phyloP scores from a whole-genome alignment of 1,139 yeast species.

The Entelexis paramagnoliae region DNA sequence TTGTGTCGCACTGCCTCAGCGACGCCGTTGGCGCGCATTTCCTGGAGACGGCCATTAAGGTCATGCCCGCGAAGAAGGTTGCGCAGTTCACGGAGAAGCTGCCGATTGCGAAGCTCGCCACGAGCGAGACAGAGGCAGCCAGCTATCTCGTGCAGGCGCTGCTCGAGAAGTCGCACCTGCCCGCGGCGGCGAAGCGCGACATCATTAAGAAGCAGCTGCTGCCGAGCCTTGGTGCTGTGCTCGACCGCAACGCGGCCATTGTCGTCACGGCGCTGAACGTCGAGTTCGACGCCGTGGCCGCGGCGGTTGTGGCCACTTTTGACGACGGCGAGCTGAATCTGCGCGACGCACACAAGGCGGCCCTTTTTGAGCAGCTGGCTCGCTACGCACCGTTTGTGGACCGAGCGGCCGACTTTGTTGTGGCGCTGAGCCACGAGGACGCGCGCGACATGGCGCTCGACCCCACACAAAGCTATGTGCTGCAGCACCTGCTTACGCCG shows the following conservation, averaged over 20 bases:
- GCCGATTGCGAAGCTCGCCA: constrained; percentile 64
- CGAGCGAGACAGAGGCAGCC: constrained; percentile 43
- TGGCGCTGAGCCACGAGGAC: constrained; percentile 49
- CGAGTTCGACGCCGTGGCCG: constrained; percentile 14
- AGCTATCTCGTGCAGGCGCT: constrained; percentile 68
- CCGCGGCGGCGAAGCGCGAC: constrained; percentile 40
- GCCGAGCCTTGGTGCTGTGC: constrained; percentile 37
- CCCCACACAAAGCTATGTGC: constrained; percentile 81
- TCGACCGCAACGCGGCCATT: constrained; percentile 5
- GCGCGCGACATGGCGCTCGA: constrained; percentile 67
- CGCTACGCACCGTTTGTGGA: constrained; percentile 18
- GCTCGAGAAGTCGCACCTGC: constrained; percentile 40
- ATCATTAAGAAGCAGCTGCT: constrained; percentile 54
- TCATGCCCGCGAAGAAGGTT: constrained; percentile 56
- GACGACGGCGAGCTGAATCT: constrained; percentile 7
- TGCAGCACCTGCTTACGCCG: constrained; percentile 36
- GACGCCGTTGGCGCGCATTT: constrained; percentile 91
- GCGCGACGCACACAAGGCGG: constrained; percentile 10
- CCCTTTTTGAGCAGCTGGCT: constrained; percentile 15
- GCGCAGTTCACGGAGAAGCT: constrained; percentile 56
- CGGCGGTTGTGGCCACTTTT: not conserved
- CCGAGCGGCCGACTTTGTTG: constrained; percentile 35
- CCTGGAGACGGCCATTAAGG: constrained; percentile 58
- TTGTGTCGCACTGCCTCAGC: constrained; percentile 70
- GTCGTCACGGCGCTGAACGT: constrained; percentile 13